Percentiles rank a stretch among this genome's conserved stretches.
These are phyloP conservation scores for Dendrothele bispora DNA, from an alignment of 768 basidiomycete species.

Conservation along the genomic window DNA sequence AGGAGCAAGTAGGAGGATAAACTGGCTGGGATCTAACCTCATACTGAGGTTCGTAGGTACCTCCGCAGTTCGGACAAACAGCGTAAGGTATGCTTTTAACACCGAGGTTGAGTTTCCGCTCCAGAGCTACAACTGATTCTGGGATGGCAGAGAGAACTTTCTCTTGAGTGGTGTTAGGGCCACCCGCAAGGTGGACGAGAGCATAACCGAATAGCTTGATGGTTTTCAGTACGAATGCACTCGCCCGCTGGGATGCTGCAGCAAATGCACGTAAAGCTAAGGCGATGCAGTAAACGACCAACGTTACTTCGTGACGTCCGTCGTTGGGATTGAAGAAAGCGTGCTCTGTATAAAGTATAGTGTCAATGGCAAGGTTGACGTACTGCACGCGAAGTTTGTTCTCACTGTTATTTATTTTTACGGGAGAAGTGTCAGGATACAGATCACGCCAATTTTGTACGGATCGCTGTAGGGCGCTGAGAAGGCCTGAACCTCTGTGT, in stretches of 20 bases:
- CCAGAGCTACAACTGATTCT: neutral
- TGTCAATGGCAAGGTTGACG: neutral
- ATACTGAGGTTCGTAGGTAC: neutral
- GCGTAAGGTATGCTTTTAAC: neutral
- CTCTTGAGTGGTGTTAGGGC: neutral
- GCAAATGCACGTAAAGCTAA: neutral
- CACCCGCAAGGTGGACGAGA: neutral
- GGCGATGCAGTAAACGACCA: constrained; percentile 2
- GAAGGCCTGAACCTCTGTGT: no score
- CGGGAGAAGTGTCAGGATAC: neutral
- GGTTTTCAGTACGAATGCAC: neutral
- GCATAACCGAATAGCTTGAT: neutral
- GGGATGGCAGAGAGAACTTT: neutral
- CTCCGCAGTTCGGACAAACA: constrained; percentile 1
- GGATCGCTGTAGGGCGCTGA: neutral
- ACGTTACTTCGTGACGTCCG: neutral
- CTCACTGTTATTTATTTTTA: constrained; percentile 1
- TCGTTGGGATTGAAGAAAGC: neutral
- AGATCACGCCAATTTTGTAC: neutral
- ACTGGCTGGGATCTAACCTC: neutral
- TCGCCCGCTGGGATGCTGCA: neutral
- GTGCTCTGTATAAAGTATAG: neutral
- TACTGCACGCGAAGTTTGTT: neutral
- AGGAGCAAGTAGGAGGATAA: constrained; percentile 1
- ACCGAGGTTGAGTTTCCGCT: constrained; percentile 2